Evolutionary conservation across 1,139 yeast genomes (phyloP).

Genomic region (Protomyces lactucae-debilis): DNA sequence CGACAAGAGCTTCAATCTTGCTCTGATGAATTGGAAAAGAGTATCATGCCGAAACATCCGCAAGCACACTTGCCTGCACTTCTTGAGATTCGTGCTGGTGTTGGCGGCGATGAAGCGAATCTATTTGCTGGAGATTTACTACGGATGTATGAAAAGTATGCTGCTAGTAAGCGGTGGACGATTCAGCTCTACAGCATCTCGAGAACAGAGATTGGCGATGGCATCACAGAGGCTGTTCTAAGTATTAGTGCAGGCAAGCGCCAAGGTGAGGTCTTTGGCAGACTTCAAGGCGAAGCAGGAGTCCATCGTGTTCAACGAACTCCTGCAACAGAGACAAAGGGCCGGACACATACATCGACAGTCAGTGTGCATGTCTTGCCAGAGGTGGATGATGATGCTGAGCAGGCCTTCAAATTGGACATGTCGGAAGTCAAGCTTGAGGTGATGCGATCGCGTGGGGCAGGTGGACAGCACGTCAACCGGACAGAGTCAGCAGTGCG

Average conservation of each 20-base stretch:
- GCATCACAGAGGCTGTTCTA: constrained; percentile 71
- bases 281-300: constrained; percentile 81
- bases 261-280: constrained; percentile 58
- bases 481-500: constrained; percentile 97
- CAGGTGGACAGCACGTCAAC: constrained; percentile 98
- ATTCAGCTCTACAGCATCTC: constrained; percentile 50
- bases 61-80: constrained; percentile 75
- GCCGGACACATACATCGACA: constrained; percentile 91
- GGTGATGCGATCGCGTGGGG: constrained; percentile 94
- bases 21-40: constrained; percentile 48
- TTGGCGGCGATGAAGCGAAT: constrained; percentile 93
- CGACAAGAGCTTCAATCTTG: constrained; percentile 33
- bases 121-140: constrained; percentile 75
- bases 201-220: constrained; percentile 48
- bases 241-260: constrained; percentile 55
- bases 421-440: constrained; percentile 89
- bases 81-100: constrained; percentile 86
- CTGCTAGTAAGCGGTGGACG: constrained; percentile 64
- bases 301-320: constrained; percentile 94
- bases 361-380: constrained; percentile 94
- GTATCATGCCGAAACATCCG: constrained; percentile 69
- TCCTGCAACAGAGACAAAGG: constrained; percentile 89
- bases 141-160: constrained; percentile 73
- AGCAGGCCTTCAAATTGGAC: constrained; percentile 54
- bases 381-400: constrained; percentile 57